Base-by-base conservation (phyloP, 75 land plant species). In the Sequoia sempervirens region DNA sequence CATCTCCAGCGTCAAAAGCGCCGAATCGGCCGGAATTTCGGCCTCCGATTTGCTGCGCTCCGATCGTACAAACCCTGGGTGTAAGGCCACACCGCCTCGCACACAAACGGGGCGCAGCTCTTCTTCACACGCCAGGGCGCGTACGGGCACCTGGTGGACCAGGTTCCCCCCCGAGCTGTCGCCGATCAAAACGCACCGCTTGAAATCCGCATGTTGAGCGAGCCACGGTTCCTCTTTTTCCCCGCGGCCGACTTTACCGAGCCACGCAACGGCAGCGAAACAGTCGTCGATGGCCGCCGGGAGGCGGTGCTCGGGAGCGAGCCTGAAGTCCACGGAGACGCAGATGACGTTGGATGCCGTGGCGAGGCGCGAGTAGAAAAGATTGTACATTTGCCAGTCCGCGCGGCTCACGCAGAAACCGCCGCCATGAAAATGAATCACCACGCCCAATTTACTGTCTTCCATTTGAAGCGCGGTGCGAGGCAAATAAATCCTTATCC, bases 161-260 rank as follows among this genome's bases (percentile, higher is more conserved):
- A 96, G 85, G 84, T 95, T 94, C 38, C 96, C 98, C 26, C 98
- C 98, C 52, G 96, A 87, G 85, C 96, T 94, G 85, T 96, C 98
- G 0, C 98, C 98, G 54, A 91, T 87, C 15, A 96, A 86, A 79
- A 93, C 93, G 0, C 93, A 90, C 0, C 90, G 81, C 4, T 64
- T 50, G 75, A 94, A 88, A 81, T 96, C 96, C 2, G 84, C 96
- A 23, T 74, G 14, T 5, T 74, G 70, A 23, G 15, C 38, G 40
- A 93, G 90, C 95, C 92, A 91, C 7, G 81, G 13, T 72, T 79
- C 85, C 83, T 43, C 34, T 4, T 54, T 43, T 32, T 85, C 86
- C 50, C 76, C 80, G 17, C 53, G 50, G 11, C 89, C 90, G 23
- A 89, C 68, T 7, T 90, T 87, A 5, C 85, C 83, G 83, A 95